A percentile compares a stretch with the other conserved stretches of the same genome.
These are phyloP conservation scores for Hyaloscypha bicolor DNA, from an alignment of 495 filamentous ascomycete species.

Conservation along the genomic window DNA sequence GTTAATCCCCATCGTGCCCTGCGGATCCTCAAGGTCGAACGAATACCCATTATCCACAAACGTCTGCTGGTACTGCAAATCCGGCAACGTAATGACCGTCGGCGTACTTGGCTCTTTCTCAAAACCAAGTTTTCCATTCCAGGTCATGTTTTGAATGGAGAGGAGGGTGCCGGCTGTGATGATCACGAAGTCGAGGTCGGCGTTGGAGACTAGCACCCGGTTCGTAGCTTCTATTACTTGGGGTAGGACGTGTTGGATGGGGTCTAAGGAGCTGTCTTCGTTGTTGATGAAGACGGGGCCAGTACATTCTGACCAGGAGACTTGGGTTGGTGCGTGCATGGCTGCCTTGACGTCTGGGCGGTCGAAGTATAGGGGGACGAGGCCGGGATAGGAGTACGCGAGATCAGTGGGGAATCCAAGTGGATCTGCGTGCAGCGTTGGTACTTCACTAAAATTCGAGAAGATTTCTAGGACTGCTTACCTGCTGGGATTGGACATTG, in stretches of 20 bases:
- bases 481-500: not conserved
- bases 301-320: conserved; percentile 49
- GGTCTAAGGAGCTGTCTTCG: conserved; percentile 39
- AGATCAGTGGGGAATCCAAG: conserved; percentile 28
- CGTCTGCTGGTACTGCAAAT: conserved; percentile 35
- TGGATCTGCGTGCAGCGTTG: conserved; percentile 33
- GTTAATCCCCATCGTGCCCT: conserved; percentile 38
- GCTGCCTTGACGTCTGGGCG: conserved; percentile 58
- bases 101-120: conserved; percentile 42
- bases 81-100: conserved; percentile 38
- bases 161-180: conserved; percentile 63
- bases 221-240: conserved; percentile 64
- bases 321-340: conserved; percentile 51
- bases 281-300: conserved; percentile 47
- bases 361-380: conserved; percentile 59
- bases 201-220: conserved; percentile 60
- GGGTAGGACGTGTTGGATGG: conserved; percentile 49
- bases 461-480: not conserved
- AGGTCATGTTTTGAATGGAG: conserved; percentile 71
- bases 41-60: conserved; percentile 36
- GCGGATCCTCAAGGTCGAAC: conserved; percentile 32
- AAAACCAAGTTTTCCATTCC: conserved; percentile 67
- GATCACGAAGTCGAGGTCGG: conserved; percentile 62
- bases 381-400: conserved; percentile 44
- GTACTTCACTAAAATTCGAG: not conserved